Conservation (phyloP, 257 asterid genomes). For the Nicotiana tabacum region DNA sequence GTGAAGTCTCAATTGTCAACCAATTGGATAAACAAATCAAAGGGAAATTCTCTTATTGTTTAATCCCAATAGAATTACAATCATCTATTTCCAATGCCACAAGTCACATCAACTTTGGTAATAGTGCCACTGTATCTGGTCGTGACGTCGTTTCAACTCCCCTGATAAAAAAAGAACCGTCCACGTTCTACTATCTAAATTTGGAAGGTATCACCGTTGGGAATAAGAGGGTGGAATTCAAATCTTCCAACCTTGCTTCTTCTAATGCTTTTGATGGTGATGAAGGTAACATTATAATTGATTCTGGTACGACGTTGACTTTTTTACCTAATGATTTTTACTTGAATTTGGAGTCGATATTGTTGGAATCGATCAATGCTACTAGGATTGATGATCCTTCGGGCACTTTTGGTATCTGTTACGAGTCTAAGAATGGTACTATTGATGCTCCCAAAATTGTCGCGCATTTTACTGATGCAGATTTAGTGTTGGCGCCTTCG, state of each 20-base stretch:
- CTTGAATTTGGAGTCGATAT: neutral
- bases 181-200: constrained; percentile 9
- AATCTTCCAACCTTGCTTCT: neutral
- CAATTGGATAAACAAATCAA: neutral
- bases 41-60: constrained; percentile 23
- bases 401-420: neutral
- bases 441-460: neutral
- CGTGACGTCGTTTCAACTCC: constrained; percentile 16
- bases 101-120: constrained; percentile 13
- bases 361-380: neutral
- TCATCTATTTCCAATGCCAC: neutral
- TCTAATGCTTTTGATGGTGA: neutral
- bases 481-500: neutral
- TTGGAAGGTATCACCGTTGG: constrained; percentile 12
- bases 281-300: constrained; percentile 18
- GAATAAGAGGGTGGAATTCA: neutral
- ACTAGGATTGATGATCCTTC: neutral
- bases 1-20: neutral
- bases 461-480: constrained; percentile 12
- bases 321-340: neutral
- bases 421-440: neutral
- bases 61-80: neutral
- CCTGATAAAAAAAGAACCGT: neutral
- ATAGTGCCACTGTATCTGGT: constrained; percentile 10
- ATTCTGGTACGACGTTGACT: constrained; percentile 19